Evolutionary conservation across 495 filamentous ascomycete genomes (phyloP), one percentile per base, ranked within the genome.

Genomic region (Penicillium canariense): DNA sequence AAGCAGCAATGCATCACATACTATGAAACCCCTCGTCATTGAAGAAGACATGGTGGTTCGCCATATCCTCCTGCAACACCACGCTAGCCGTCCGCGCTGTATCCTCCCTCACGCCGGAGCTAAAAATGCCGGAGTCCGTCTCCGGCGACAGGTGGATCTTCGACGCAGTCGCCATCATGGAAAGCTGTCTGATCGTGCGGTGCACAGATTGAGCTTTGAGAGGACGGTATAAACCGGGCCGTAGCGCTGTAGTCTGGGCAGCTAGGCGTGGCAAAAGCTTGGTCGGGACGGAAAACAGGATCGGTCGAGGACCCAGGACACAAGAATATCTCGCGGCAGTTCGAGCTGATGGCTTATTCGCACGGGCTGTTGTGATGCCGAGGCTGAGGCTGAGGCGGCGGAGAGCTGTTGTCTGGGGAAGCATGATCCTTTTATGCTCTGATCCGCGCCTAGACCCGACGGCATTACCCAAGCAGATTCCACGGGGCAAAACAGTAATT

Each of bases 11-110:
- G 42, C 23, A 17, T 1, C 18, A 66, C 73, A 76, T 80, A 77
- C 86, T 86, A 60, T 89, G 87, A 58, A 86, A 92, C 0, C 84
- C 84, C 1, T 65, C 55, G 1, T 79, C 22, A 54, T 89, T 89
- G 75, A 89, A 94, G 70, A 85, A 96, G 25, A 90, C 84, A 64
- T 96, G 88, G 63, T 92, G 78, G 25, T 78, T 79, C 49, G 86
- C 81, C 62, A 91, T 78, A 59, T 95, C 88, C 40, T 87, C 72
- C 60, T 93, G 86, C 44, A 96, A 68, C 1, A 92, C 68, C 56
- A 87, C 76, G 17, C 83, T 85, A 1, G 77, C 78, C 32, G 69
- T 81, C 38, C 76, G 71, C 3, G 90, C 87, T 0, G 81, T 74
- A 31, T 84, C 84, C 9, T 78, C 69, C 17, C 71, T 82, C 30